Base-by-base conservation (phyloP, 2,329 filamentous ascomycete genomes). In the Neocucurbitaria cava region DNA sequence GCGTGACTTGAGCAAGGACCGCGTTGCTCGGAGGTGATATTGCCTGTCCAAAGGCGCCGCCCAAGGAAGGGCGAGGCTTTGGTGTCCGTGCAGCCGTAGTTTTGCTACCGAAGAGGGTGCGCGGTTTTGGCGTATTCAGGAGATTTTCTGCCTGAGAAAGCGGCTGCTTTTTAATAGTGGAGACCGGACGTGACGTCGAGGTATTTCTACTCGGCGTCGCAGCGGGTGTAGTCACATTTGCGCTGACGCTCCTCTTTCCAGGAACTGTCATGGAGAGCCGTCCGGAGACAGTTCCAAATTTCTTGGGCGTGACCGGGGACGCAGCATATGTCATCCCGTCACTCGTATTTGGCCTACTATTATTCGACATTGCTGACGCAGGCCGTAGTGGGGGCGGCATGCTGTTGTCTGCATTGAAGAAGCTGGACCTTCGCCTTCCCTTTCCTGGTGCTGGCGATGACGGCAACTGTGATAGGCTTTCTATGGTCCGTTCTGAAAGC, bases 401-500 rank as follows among this genome's bases (percentile, higher is more conserved):
- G 6, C 83, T 80, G 54, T 84, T 83, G n/a, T 87, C 81, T 1
- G 81, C 76, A 44, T 86, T 87, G 70, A 90, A 95, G 73, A 96
- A 92, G 50, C 85, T 87, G 0, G 91, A 91, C 8, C 84, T 80
- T 49, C 87, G 85, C 54, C 86, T 85, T 47, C 60, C 82, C 85
- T 41, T 89, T 75, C 85, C 56, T 18, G 60, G 60, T 4, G 68
- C 67, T 3, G 93, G 92, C 0, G 92, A 95, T 0, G 90, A 87
- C 0, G 92, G 90, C 26, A 96, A 79, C 42, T 87, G 85, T 3
- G 92, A 84, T 5, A 97, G 79, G 0, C 91, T 96, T 72, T 96
- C 91, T 38, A 96, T 88, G 0, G 93, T 96, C 53, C 94, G 83
- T 65, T 97, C 93, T 0, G 89, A 87, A 3, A 97, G 80, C 0